Evolutionary conservation across 2,329 filamentous ascomycete species (phyloP).

Genomic region (Fusarium sp.): DNA sequence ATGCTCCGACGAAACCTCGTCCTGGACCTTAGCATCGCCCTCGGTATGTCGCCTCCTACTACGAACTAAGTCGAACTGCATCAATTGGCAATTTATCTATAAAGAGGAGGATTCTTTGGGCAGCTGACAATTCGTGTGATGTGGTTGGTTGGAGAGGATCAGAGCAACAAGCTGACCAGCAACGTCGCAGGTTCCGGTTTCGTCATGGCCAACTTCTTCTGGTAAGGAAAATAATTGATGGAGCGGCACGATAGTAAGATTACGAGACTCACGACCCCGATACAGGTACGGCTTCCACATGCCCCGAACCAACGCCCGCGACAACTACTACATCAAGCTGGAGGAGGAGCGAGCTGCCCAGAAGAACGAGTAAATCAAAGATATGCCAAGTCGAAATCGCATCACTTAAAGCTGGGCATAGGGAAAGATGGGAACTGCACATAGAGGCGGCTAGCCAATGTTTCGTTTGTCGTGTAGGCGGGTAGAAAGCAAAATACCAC

Average conservation of each 20-base stretch:
- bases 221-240: slow-evolving; percentile 56
- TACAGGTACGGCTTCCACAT: slow-evolving; percentile 71
- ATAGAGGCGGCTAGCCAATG: slow-evolving; percentile 31
- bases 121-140: slow-evolving; percentile 42
- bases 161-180: slow-evolving; percentile 49
- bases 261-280: slow-evolving; percentile 20
- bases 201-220: slow-evolving; percentile 66
- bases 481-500: slow-evolving; percentile 43
- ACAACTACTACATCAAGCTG: slow-evolving; percentile 68
- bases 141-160: slow-evolving; percentile 41
- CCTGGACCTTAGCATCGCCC: slow-evolving; percentile 65
- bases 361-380: slow-evolving; percentile 45
- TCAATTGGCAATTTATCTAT: slow-evolving; percentile 9
- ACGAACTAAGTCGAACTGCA: slow-evolving; percentile 6
- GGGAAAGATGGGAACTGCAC: slow-evolving; percentile 17
- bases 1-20: slow-evolving; percentile 71
- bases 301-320: slow-evolving; percentile 68
- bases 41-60: slow-evolving; percentile 60
- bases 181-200: slow-evolving; percentile 61
- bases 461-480: slow-evolving; percentile 45
- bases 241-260: not conserved
- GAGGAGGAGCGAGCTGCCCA: slow-evolving; percentile 65
- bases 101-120: slow-evolving; percentile 23
- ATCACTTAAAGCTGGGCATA: slow-evolving; percentile 12
- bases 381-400: not conserved